These are phyloP conservation scores for Barnettozyma sp. DNA, from an alignment of 805 yeast genomes.

Conservation along the genomic window DNA sequence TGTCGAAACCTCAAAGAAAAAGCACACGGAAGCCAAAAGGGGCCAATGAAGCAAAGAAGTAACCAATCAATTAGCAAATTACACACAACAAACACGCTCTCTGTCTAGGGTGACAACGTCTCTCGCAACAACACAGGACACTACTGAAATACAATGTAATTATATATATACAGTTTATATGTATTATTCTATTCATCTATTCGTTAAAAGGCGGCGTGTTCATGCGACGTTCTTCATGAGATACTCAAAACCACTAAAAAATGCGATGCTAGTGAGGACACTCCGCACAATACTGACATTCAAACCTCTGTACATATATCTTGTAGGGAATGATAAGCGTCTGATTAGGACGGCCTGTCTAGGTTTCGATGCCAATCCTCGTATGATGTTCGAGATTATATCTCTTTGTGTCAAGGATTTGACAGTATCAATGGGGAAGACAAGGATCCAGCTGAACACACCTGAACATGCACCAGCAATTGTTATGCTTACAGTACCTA, in stretches of 20 bases:
- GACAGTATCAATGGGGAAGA: conserved; percentile 77
- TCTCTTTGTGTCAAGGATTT: conserved; percentile 73
- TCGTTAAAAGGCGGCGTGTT: conserved; percentile 2
- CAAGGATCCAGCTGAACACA: conserved; percentile 61
- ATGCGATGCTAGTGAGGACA: conserved; percentile 64
- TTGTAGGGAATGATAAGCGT: conserved; percentile 33
- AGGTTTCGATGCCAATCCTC: conserved; percentile 41
- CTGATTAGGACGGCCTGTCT: conserved; percentile 29
- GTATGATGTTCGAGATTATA: conserved; percentile 57
- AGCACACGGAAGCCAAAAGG: conserved; percentile 5
- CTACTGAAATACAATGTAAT: background rate
- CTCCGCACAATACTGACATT: conserved; percentile 71
- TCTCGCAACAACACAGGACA: too few species aligned
- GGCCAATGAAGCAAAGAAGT: conserved; percentile 6
- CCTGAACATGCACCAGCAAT: conserved; percentile 80
- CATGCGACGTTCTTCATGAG: conserved; percentile 50
- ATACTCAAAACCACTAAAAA: conserved; percentile 66
- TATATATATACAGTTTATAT: background rate
- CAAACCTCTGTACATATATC: conserved; percentile 65
- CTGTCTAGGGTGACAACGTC: too few species aligned
- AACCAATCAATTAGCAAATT: too few species aligned
- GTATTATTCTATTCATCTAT: background rate
- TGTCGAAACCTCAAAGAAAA: too few species aligned
- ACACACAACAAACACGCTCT: too few species aligned
- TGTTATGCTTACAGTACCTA: conserved; percentile 42